Evolutionary conservation across 345 rosid species (phyloP), one percentile per base, ranked within the genome.

Genomic region (Cardamine occulta): DNA sequence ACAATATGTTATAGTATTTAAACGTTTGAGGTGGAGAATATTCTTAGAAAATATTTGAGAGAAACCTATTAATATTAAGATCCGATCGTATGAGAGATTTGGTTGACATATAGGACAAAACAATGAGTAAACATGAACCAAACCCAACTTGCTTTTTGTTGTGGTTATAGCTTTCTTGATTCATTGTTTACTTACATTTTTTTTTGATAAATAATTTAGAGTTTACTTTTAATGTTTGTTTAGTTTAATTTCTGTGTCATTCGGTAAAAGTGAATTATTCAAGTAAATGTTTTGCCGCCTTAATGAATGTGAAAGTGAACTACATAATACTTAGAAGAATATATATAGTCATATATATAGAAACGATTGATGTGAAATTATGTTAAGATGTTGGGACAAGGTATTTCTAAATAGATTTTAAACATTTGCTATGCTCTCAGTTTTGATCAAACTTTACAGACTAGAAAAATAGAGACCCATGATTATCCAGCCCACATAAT

Each of bases 121-220:
- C 81, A 78, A 52, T 59, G 73, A 72, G 68, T 66, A 39, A 78
- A 78, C 81, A 78, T 72, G 8, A 72, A 78, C 76, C 80, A 71
- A 77, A 71, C 80, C 72, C 76, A 48, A 48, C 14, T 58, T 31
- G 51, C 69, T 77, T 77, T 77, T 70, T 77, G 75, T 77, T 70
- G 66, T 55, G 70, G 40, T 63, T 34, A 42, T 34, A 55, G 32
- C 26, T 23, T 0, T 35, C 37, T 15, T 56, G 12, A 14, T 18
- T 39, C 61, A 37, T 52, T 42, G 32, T 14, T 31, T 39, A 40
- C 56, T 35, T 52, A n/a, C 4, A 5, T n/a, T 63, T 34, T 53
- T 21, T 17, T 21, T n/a, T 45, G 2, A 65, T 18, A 60, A 35
- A 4, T 26, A 32, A 26, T 66, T 32, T 56, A 39, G 14, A 51